Evolutionary conservation across 805 yeast genomes (phyloP).

Genomic region (Sugiyamaella marilandica): DNA sequence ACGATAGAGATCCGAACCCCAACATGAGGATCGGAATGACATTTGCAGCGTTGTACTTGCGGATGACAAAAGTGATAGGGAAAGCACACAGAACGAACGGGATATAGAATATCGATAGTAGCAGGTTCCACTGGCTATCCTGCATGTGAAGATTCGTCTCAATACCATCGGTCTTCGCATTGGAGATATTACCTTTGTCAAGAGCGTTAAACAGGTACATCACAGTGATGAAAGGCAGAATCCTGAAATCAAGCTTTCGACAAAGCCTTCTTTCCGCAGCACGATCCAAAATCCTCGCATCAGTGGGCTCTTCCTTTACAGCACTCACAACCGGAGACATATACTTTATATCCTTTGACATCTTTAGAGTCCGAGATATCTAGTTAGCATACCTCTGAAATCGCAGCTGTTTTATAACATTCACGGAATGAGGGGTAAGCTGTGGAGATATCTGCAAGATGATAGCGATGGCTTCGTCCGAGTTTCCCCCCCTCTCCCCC

Average conservation of each 20-base stretch:
- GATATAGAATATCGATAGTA: conserved; percentile 43
- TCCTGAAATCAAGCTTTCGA: conserved; percentile 41
- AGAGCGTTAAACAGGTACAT: conserved; percentile 47
- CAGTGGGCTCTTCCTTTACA: conserved; percentile 1
- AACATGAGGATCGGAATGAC: conserved; percentile 44
- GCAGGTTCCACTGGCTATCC: conserved; percentile 42
- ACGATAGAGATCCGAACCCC: conserved; percentile 41
- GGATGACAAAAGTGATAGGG: conserved; percentile 38
- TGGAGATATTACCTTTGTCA: conserved; percentile 47
- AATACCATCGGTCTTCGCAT: conserved; percentile 46
- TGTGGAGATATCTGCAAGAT: not conserved
- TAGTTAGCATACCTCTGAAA: not conserved
- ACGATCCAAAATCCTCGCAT: conserved; percentile 20
- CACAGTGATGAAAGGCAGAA: conserved; percentile 42
- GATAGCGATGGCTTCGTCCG: not conserved
- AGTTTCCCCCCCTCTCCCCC: not conserved
- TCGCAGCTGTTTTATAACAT: not conserved
- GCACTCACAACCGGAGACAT: not conserved
- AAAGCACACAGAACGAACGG: conserved; percentile 45
- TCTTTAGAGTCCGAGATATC: not conserved
- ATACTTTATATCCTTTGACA: not conserved
- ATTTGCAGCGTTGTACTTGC: conserved; percentile 40
- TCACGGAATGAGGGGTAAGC: not conserved
- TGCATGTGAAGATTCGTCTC: conserved; percentile 39
- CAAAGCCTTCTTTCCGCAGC: conserved; percentile 26